Evolutionary conservation across 495 filamentous ascomycete genomes (phyloP).

Genomic region (Hypoxylon perforatum): DNA sequence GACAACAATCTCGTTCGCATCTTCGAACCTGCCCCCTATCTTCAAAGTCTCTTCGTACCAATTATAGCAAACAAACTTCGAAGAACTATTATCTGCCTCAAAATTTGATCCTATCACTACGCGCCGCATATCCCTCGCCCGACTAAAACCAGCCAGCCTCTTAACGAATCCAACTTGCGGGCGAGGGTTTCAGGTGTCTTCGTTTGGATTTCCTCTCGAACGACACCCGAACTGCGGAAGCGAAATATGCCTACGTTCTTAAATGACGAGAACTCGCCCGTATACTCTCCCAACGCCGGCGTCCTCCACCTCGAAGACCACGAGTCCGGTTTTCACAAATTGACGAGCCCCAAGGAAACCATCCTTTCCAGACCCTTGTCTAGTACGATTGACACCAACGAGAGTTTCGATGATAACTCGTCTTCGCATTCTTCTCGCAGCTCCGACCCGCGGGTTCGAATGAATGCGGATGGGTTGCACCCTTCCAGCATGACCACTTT

Average conservation of each 20-base stretch:
- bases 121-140: constrained; percentile 31
- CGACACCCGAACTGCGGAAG: constrained; percentile 39
- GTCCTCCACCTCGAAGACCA: constrained; percentile 50
- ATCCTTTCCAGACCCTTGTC: constrained; percentile 35
- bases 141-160: constrained; percentile 10
- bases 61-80: constrained; percentile 24
- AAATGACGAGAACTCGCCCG: constrained; percentile 60
- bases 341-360: constrained; percentile 42
- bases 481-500: constrained; percentile 49
- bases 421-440: constrained; percentile 50
- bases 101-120: neutral
- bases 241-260: constrained; percentile 69
- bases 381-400: constrained; percentile 48
- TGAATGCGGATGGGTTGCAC: constrained; percentile 50
- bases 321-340: constrained; percentile 46
- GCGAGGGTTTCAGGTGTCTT: constrained; percentile 40
- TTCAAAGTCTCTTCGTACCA: constrained; percentile 17
- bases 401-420: constrained; percentile 50
- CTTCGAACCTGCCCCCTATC: constrained; percentile 30
- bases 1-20: constrained; percentile 41
- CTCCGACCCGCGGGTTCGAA: constrained; percentile 46
- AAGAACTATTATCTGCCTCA: constrained; percentile 12
- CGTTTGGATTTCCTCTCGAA: constrained; percentile 17
- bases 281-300: constrained; percentile 55
- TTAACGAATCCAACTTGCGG: constrained; percentile 15